Evolutionary conservation across 163 green algal genomes (phyloP).

Genomic region (Volvox carteri): DNA sequence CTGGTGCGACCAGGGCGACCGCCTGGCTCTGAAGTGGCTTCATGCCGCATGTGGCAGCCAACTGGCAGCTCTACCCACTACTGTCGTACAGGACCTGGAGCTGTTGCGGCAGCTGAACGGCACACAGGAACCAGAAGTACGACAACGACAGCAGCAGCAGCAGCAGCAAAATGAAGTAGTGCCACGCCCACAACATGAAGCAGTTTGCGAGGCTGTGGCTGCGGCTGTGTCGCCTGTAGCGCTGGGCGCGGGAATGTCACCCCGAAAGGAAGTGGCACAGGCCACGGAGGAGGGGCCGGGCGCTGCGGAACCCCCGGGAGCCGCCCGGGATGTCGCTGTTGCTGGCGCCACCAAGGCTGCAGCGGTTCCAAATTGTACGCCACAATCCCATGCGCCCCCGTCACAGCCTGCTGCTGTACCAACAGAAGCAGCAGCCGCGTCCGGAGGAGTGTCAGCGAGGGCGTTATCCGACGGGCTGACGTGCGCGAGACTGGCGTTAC

Average conservation of each 20-base stretch:
- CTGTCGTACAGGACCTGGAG: neutral
- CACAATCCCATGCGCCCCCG: too few species aligned
- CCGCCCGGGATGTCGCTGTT: too few species aligned
- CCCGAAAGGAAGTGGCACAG: too few species aligned
- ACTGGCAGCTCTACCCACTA: slow-evolving; percentile 25
- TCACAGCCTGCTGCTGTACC: neutral
- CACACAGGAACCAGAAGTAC: neutral
- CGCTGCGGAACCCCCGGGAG: too few species aligned
- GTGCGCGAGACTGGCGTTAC: slow-evolving; percentile 27
- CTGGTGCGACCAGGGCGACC: neutral
- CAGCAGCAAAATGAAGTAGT: neutral
- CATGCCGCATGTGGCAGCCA: slow-evolving; percentile 2
- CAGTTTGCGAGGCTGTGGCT: too few species aligned
- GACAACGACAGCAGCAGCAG: neutral
- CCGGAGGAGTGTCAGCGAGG: neutral
- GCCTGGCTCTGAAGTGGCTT: slow-evolving; percentile 37
- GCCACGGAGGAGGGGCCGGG: too few species aligned
- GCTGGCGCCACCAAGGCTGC: too few species aligned
- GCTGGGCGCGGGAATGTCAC: too few species aligned
- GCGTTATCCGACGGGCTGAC: slow-evolving; percentile 32
- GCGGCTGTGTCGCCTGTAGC: too few species aligned
- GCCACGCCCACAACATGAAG: too few species aligned
- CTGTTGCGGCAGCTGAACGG: neutral
- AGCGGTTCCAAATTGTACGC: too few species aligned
- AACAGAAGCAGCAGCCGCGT: neutral